phyloP scores from a whole-genome alignment of 2,329 filamentous ascomycete genomes.

The Pestalotiopsis sp. region DNA sequence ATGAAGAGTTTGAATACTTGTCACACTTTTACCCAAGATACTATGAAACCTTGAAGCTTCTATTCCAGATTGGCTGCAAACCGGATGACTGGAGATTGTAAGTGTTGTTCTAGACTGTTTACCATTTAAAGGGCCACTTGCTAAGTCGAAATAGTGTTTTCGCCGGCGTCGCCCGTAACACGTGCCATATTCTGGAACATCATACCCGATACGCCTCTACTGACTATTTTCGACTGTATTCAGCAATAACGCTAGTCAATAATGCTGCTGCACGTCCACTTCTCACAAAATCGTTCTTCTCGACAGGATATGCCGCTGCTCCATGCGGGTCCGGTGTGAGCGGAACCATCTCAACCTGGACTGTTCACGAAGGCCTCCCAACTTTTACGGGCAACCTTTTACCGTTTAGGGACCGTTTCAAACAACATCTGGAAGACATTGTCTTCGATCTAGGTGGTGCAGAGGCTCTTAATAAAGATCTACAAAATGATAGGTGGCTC shows the following conservation, averaged over 20 bases:
- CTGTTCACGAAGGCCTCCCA: accelerated
- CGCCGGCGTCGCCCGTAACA: neutral
- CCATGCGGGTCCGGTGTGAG: neutral
- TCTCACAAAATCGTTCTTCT: neutral
- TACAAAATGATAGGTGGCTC: neutral
- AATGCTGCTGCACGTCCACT: neutral
- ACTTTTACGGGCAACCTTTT: neutral
- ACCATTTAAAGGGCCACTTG: neutral
- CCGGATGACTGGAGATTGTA: neutral
- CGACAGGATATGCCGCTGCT: neutral
- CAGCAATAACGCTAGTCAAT: neutral
- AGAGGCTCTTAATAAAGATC: neutral
- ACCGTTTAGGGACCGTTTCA: neutral
- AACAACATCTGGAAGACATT: neutral
- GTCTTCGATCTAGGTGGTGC: neutral
- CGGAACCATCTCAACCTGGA: neutral
- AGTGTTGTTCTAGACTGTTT: neutral
- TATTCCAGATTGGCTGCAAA: neutral
- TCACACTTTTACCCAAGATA: neutral
- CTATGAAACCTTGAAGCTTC: neutral
- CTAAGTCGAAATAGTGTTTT: neutral
- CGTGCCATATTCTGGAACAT: neutral
- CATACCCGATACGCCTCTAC: neutral
- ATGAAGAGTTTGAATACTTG: neutral
- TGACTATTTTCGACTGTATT: neutral